These are phyloP conservation scores for Chaetomium globosum DNA, from an alignment of 2,329 filamentous ascomycete genomes.

Conservation along the genomic window DNA sequence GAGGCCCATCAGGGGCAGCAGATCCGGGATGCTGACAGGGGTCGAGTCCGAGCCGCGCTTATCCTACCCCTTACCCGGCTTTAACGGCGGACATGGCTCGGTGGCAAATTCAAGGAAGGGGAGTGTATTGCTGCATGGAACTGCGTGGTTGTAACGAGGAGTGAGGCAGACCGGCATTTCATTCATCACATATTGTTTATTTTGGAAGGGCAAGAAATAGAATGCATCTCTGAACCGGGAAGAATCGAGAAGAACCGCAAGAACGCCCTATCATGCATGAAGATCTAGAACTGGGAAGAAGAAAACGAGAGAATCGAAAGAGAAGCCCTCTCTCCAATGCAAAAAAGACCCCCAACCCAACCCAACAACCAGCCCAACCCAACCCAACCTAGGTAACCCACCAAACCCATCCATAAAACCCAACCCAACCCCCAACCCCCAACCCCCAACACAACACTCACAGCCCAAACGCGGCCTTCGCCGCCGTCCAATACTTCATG, in stretches of 20 bases:
- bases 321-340: background rate
- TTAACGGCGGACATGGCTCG: constrained; percentile 35
- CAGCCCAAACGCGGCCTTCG: constrained; percentile 53
- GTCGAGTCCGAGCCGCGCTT: constrained; percentile 46
- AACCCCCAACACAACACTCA: background rate
- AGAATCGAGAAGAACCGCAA: background rate
- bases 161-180: background rate
- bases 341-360: background rate
- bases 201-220: background rate
- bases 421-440: background rate
- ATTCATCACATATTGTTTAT: background rate
- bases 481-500: constrained; percentile 47
- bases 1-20: constrained; percentile 57
- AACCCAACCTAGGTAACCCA: background rate
- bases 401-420: background rate
- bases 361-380: too few species aligned
- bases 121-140: background rate
- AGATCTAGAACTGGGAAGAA: too few species aligned
- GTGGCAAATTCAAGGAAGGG: background rate
- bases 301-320: background rate
- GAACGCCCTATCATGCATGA: too few species aligned
- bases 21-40: constrained; percentile 54
- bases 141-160: background rate
- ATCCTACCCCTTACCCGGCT: constrained; percentile 38
- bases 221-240: background rate